A percentile compares a stretch with the other conserved stretches of the same genome.
These are phyloP conservation scores for Thalassiosira hispida DNA, from an alignment of 352 stramenopile genomes.

Conservation along the genomic window DNA sequence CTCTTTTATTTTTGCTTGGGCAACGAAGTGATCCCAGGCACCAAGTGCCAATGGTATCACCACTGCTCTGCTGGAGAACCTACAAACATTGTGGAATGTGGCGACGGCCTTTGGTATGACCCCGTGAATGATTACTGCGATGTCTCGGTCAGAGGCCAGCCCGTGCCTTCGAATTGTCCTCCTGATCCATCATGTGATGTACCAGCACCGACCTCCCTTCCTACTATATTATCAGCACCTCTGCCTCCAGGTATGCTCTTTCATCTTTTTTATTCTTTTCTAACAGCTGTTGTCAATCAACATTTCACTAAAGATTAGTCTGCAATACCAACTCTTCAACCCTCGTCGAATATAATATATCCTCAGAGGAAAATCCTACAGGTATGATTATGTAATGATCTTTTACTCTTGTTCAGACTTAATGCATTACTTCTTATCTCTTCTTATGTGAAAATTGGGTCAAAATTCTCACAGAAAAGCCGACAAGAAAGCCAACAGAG, in stretches of 20 bases:
- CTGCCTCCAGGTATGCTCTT: slow-evolving; percentile 5
- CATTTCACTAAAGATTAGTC: too few species aligned
- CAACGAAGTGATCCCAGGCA: slow-evolving; percentile 18
- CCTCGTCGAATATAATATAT: too few species aligned
- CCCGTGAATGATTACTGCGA: slow-evolving; percentile 9
- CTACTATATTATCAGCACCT: background rate
- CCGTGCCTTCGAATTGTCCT: background rate
- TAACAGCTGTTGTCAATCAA: too few species aligned
- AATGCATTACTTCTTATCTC: too few species aligned
- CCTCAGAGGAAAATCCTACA: too few species aligned
- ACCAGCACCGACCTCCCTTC: background rate
- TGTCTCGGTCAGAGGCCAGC: background rate
- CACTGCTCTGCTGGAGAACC: slow-evolving; percentile 9
- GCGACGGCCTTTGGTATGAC: slow-evolving; percentile 8
- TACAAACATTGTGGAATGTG: slow-evolving; percentile 16
- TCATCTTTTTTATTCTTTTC: background rate
- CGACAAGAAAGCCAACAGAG: too few species aligned
- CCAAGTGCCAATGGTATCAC: slow-evolving; percentile 14
- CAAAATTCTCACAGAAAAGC: too few species aligned
- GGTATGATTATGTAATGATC: too few species aligned
- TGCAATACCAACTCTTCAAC: too few species aligned
- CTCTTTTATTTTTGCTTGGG: background rate
- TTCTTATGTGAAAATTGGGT: too few species aligned
- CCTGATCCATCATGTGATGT: background rate
- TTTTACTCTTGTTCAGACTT: too few species aligned